Percentiles rank a stretch among this genome's conserved stretches.
Conservation (phyloP, 2,329 filamentous ascomycete genomes). For the Cladosporium colombiae region DNA sequence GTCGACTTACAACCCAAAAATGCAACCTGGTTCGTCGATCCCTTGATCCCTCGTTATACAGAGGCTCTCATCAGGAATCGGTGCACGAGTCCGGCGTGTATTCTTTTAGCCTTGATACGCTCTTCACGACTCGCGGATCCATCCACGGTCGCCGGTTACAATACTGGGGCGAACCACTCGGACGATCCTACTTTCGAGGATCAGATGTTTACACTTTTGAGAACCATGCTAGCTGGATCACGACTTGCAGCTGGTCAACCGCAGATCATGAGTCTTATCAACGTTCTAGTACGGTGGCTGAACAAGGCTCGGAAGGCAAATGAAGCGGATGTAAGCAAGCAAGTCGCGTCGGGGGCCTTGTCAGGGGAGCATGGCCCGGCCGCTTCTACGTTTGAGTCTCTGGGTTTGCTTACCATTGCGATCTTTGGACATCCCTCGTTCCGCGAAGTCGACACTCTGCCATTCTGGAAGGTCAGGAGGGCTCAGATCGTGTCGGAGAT, state of each 20-base stretch:
- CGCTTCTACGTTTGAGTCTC: constrained; percentile 35
- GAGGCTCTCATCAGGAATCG: constrained; percentile 29
- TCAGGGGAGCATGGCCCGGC: constrained; percentile 30
- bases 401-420: constrained; percentile 33
- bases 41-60: constrained; percentile 33
- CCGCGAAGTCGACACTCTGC: constrained; percentile 28
- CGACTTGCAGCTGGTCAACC: constrained; percentile 24
- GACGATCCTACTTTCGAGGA: constrained; percentile 34
- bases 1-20: constrained; percentile 25
- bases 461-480: constrained; percentile 34
- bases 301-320: constrained; percentile 26
- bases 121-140: constrained; percentile 26
- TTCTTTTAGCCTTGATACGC: constrained; percentile 34
- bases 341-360: constrained; percentile 31
- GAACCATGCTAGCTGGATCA: constrained; percentile 28
- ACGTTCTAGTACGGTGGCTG: constrained; percentile 34
- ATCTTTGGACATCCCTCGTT: constrained; percentile 34
- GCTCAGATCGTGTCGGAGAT: constrained; percentile 33
- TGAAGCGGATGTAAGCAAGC: constrained; percentile 34
- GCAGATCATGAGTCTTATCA: constrained; percentile 27
- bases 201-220: constrained; percentile 34
- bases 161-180: constrained; percentile 3
- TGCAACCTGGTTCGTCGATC: constrained; percentile 29
- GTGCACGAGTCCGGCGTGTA: constrained; percentile 30
- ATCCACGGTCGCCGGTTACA: not conserved